These are phyloP conservation scores for Verticillium zaregamsianum DNA, from an alignment of 2,329 filamentous ascomycete species.

Conservation along the genomic window DNA sequence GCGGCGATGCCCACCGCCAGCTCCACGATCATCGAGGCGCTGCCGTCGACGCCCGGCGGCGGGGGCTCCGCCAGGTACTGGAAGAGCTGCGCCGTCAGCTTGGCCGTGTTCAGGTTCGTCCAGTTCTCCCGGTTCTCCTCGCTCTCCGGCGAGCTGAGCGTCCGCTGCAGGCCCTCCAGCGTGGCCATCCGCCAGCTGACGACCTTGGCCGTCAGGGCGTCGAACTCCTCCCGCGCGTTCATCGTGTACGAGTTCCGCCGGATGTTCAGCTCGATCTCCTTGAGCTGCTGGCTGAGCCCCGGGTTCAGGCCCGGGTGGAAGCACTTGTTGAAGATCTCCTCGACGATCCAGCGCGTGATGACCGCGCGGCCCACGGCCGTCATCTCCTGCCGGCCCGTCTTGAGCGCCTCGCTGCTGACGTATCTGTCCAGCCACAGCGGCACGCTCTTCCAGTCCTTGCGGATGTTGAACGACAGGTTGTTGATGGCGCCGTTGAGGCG, in stretches of 20 bases:
- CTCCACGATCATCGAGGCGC: constrained; percentile 88
- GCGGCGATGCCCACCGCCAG: constrained; percentile 80
- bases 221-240: constrained; percentile 79
- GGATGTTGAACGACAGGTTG: constrained; percentile 91
- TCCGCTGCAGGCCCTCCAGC: constrained; percentile 77
- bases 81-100: constrained; percentile 65
- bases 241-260: constrained; percentile 70
- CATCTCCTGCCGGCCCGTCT: constrained; percentile 95
- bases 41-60: constrained; percentile 78
- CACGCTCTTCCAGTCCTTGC: constrained; percentile 85
- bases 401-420: constrained; percentile 80
- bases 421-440: constrained; percentile 75
- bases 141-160: constrained; percentile 62
- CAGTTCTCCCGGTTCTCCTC: constrained; percentile 64
- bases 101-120: constrained; percentile 64
- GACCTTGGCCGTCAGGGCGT: constrained; percentile 81
- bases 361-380: constrained; percentile 87
- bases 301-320: constrained; percentile 88
- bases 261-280: constrained; percentile 84
- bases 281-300: constrained; percentile 71
- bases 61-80: constrained; percentile 73
- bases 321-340: constrained; percentile 85
- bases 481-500: constrained; percentile 91
- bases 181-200: constrained; percentile 93
- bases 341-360: constrained; percentile 84